Evolutionary conservation across 192 early-diverging fungal species (phyloP).

Genomic region (Jimgerdemannia flammicorona): DNA sequence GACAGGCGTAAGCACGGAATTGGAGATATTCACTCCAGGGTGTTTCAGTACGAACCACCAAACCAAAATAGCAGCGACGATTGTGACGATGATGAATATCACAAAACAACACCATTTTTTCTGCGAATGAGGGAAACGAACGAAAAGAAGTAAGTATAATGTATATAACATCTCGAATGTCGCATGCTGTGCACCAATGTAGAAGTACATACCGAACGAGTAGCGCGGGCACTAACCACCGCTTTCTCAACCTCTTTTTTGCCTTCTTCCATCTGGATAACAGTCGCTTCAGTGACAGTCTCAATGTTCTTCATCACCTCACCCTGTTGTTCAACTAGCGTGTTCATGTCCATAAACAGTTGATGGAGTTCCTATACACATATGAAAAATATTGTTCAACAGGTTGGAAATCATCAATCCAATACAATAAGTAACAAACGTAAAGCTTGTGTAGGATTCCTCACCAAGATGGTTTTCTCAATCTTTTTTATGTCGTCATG

Average conservation of each 20-base stretch:
- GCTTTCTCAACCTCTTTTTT: constrained; percentile 62
- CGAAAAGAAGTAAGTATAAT: neutral
- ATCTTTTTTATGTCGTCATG: constrained; percentile 87
- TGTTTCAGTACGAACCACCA: constrained; percentile 38
- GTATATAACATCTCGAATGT: neutral
- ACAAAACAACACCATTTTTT: constrained; percentile 42
- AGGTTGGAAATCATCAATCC: neutral
- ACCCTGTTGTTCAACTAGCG: constrained; percentile 73
- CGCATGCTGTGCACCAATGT: neutral
- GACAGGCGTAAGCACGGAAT: neutral
- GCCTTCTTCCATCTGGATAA: constrained; percentile 61
- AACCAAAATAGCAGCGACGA: constrained; percentile 35
- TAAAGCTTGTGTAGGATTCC: no score
- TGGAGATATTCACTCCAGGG: neutral
- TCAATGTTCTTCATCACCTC: constrained; percentile 72
- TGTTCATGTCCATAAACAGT: constrained; percentile 87
- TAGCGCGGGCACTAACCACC: constrained; percentile 35
- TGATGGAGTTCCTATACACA: constrained; percentile 74
- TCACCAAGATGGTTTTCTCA: constrained; percentile 80
- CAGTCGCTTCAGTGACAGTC: constrained; percentile 53
- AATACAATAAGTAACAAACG: no score
- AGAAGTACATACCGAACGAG: constrained; percentile 22
- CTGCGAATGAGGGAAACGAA: constrained; percentile 7
- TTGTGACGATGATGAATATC: constrained; percentile 19
- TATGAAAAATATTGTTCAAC: neutral